Percentiles rank a stretch among this genome's conserved stretches.
These are phyloP conservation scores for Sphagnum magellanicum DNA, from an alignment of 228 moss, liverwort and hornwort genomes.

Conservation along the genomic window DNA sequence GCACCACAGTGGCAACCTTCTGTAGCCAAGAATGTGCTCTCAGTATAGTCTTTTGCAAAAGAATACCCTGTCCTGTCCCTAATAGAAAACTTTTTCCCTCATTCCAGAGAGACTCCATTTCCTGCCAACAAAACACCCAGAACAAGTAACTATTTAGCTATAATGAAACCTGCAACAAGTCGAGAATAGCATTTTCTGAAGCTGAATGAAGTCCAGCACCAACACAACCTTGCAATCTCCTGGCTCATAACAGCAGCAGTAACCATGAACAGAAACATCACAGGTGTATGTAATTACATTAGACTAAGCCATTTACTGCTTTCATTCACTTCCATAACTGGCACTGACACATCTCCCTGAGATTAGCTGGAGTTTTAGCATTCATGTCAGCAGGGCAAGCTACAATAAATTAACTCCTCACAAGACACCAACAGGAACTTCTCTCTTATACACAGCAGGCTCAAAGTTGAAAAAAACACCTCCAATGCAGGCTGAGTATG, in stretches of 20 bases:
- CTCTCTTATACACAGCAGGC: not conserved
- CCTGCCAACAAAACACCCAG: slow-evolving; percentile 18
- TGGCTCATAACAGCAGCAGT: not conserved
- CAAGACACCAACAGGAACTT: not conserved
- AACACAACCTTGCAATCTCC: too few species aligned
- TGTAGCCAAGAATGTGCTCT: slow-evolving; percentile 68
- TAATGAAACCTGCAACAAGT: not conserved
- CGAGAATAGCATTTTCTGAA: not conserved
- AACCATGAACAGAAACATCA: not conserved
- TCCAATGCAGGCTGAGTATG: slow-evolving; percentile 42
- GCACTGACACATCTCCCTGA: too few species aligned
- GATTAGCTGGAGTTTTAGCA: too few species aligned
- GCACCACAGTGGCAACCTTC: slow-evolving; percentile 47
- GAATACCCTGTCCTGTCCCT: slow-evolving; percentile 20
- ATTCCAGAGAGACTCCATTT: slow-evolving; percentile 42
- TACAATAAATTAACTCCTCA: too few species aligned
- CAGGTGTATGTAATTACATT: not conserved
- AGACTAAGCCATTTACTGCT: not conserved
- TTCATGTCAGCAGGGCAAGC: too few species aligned
- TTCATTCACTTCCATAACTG: not conserved
- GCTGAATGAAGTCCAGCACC: too few species aligned
- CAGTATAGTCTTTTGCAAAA: slow-evolving; percentile 42
- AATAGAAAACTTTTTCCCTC: slow-evolving; percentile 39
- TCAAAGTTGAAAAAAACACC: slow-evolving; percentile 23
- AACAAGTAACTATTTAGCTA: not conserved